phyloP scores from a whole-genome alignment of 75 land plant species.

The Pinus albicaulis region DNA sequence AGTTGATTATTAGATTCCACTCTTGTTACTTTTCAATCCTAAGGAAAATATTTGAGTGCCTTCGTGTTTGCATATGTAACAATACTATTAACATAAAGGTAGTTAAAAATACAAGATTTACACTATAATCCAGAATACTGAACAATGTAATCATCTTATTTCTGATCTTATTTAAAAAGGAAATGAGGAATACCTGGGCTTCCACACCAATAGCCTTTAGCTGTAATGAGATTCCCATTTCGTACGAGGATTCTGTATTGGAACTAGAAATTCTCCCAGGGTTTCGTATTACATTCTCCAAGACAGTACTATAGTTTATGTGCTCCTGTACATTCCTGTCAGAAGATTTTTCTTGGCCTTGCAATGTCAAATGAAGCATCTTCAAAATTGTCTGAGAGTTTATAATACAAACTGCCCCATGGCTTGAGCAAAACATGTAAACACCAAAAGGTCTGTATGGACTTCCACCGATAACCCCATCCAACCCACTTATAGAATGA shows the following conservation, averaged over 20 bases:
- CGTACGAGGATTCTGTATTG: neutral
- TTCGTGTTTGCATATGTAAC: no score
- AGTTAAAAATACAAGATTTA: no score
- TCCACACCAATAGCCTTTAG: neutral
- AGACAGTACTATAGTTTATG: neutral
- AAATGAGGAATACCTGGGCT: neutral
- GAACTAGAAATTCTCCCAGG: neutral
- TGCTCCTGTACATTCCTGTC: neutral
- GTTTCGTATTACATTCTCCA: neutral
- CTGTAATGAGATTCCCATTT: neutral
- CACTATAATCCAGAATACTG: no score
- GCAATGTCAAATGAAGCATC: slow-evolving; percentile 14
- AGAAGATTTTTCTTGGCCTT: neutral
- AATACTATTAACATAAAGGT: no score
- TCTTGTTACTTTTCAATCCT: no score
- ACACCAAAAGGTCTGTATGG: slow-evolving; percentile 66
- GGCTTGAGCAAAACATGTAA: slow-evolving; percentile 30
- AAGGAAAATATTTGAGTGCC: no score
- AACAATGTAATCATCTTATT: no score
- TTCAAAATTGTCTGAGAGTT: slow-evolving; percentile 56
- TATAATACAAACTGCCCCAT: slow-evolving; percentile 20
- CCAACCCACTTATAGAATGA: neutral
- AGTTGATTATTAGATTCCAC: no score
- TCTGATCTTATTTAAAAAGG: neutral
- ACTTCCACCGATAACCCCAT: slow-evolving; percentile 10